Evolutionary conservation across 1,139 yeast species (phyloP).

Genomic region (Tardiomyces digboiensis): DNA sequence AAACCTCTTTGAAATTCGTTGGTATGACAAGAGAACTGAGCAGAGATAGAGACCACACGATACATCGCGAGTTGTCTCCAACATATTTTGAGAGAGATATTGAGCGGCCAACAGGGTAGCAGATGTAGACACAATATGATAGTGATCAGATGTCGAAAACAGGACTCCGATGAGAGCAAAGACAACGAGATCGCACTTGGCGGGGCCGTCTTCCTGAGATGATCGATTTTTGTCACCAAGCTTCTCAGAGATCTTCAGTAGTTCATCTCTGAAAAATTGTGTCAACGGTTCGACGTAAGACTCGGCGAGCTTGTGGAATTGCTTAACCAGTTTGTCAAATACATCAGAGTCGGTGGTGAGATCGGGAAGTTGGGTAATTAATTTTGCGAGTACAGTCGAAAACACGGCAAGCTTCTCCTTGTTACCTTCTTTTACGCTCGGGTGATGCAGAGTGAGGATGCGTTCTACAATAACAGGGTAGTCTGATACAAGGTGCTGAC

Average conservation of each 20-base stretch:
- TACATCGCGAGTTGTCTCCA: neutral
- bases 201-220: conserved; percentile 1
- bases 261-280: conserved; percentile 39
- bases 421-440: conserved; percentile 73
- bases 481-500: conserved; percentile 32
- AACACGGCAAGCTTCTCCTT: conserved; percentile 64
- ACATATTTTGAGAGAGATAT: conserved; percentile 38
- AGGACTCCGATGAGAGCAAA: conserved; percentile 64
- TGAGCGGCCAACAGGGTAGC: conserved; percentile 66
- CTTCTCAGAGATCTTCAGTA: conserved; percentile 42
- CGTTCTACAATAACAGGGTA: conserved; percentile 43
- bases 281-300: conserved; percentile 58
- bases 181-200: conserved; percentile 47
- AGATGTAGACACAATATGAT: conserved; percentile 86
- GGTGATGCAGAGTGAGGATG: conserved; percentile 57
- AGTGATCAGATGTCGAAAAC: conserved; percentile 93
- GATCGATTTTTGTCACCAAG: conserved; percentile 20
- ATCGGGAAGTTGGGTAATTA: conserved; percentile 41
- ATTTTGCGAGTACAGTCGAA: conserved; percentile 50
- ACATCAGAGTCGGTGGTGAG: conserved; percentile 22
- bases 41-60: conserved; percentile 51
- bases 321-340: conserved; percentile 39
- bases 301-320: conserved; percentile 53
- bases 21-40: conserved; percentile 60
- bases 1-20: conserved; percentile 67